Base-by-base conservation (phyloP, 2,329 filamentous ascomycete genomes). In the Xylaria hypoxylon region DNA sequence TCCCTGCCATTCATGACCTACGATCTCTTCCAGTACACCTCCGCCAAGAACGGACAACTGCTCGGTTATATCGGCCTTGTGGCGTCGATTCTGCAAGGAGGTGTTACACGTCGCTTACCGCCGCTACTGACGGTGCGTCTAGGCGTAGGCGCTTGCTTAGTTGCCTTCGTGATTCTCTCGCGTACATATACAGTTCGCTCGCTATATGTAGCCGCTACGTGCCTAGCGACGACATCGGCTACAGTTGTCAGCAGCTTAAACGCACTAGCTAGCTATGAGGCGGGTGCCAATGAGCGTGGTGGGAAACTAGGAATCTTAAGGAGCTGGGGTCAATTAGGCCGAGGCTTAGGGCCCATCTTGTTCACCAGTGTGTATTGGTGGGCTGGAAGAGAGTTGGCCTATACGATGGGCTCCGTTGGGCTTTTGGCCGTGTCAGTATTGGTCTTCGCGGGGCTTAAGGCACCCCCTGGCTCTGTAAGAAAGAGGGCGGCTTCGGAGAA, bases 291-390 rank as follows among this genome's bases (percentile, higher is more conserved):
- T 42, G 94, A 98, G 80, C 86, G 95, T 45, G 96, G 96, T 2
- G 90, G 90, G 52, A 96, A 97, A 76, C 82, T 99, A 58, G 96
- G 96, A 3, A 90, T 92, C 64, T 85, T 98, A 72, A 86, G 96
- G 31, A 89, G 86, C 72, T 89, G 85, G 89, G 95, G 96, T 5
- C 96, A 99, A 83, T 86, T 94, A 3, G 96, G 96, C 2, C 87
- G 96, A 38, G 93, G 94, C 0, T 79, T 97, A 11, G 96, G 96
- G 0, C 96, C 96, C 0, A 79, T 99, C 4, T 81, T 97, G 40
- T 99, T 99, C 77, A 98, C 96, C 68, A 93, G 93, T 55, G 84
- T 99, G 62, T 99, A 99, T 81, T 99, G 96, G 96, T 99, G 96
- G 96, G 94, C 93, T 6, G 96, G 96, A 0, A 85, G 96, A 52